These are phyloP conservation scores for Apiospora arundinis DNA, from an alignment of 2,329 filamentous ascomycete species.

Conservation along the genomic window DNA sequence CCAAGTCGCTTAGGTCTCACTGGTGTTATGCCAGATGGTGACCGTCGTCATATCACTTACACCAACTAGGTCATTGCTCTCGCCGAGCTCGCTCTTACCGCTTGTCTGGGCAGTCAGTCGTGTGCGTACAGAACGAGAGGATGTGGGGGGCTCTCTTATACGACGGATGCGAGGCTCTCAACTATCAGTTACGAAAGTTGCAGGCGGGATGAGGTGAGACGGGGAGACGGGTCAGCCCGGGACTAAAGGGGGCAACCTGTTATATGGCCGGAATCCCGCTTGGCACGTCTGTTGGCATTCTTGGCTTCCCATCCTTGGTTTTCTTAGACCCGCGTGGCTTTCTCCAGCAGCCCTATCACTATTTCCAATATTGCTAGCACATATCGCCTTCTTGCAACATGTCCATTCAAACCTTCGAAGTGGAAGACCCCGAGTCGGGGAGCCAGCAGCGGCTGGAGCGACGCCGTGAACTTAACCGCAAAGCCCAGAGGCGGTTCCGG, in stretches of 20 bases:
- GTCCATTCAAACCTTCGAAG: neutral
- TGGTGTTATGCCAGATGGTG: neutral
- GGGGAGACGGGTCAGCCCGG: slow-evolving; percentile 7
- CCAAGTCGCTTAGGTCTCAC: slow-evolving; percentile 9
- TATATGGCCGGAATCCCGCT: slow-evolving; percentile 4
- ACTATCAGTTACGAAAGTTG: neutral
- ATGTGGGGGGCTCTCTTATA: neutral
- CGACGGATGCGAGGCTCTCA: neutral
- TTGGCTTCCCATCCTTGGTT: neutral
- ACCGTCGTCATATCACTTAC: neutral
- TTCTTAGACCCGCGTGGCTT: neutral
- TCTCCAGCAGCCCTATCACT: neutral
- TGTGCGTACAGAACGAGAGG: neutral
- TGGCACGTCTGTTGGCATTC: neutral
- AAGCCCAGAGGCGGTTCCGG: slow-evolving; percentile 1
- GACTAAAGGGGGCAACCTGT: slow-evolving; percentile 10
- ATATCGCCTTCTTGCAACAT: neutral
- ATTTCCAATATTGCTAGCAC: neutral
- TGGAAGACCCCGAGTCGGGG: neutral
- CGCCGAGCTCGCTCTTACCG: neutral
- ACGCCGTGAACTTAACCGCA: slow-evolving; percentile 1
- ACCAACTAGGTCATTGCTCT: neutral
- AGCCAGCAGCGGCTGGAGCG: slow-evolving; percentile 5
- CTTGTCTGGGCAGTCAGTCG: neutral
- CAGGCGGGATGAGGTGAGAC: slow-evolving; percentile 11